These are phyloP conservation scores for Fonsecaea nubica DNA, from an alignment of 2,329 filamentous ascomycete species.

Conservation along the genomic window DNA sequence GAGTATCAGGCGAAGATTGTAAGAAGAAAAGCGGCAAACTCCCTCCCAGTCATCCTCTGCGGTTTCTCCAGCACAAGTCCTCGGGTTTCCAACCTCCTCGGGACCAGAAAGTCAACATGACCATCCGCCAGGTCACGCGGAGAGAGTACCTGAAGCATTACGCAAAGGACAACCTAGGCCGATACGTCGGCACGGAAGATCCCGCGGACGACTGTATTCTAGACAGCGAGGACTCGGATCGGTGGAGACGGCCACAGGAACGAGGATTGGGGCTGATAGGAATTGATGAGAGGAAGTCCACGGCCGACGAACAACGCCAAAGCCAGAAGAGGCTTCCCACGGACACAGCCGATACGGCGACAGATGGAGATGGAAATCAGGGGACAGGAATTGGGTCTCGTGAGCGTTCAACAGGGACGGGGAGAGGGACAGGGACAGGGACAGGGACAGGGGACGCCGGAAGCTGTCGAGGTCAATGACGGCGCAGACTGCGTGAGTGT, in stretches of 20 bases:
- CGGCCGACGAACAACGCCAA: not conserved
- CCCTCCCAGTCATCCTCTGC: not conserved
- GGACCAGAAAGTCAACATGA: slow-evolving; percentile 17
- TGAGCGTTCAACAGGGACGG: not conserved
- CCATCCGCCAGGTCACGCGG: slow-evolving; percentile 33
- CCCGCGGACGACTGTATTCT: slow-evolving; percentile 38
- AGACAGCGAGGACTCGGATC: slow-evolving; percentile 23
- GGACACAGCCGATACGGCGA: not conserved
- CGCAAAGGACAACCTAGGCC: slow-evolving; percentile 36
- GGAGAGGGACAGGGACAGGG: not conserved
- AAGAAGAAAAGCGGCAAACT: not conserved
- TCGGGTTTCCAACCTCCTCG: slow-evolving; percentile 10
- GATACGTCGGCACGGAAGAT: slow-evolving; percentile 35
- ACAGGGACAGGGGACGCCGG: not conserved
- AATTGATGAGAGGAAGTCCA: not conserved
- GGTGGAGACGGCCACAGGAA: slow-evolving; percentile 7
- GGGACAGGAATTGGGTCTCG: not conserved
- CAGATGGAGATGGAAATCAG: too few species aligned
- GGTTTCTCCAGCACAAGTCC: slow-evolving; percentile 21
- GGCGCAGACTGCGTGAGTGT: not conserved
- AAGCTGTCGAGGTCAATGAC: not conserved
- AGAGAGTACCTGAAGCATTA: slow-evolving; percentile 37
- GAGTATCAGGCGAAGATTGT: not conserved
- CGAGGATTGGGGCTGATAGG: too few species aligned
- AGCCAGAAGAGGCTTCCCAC: too few species aligned